Evolutionary conservation across 371 early-diverging fungal species (phyloP).

Genomic region (Coemansia linderi): DNA sequence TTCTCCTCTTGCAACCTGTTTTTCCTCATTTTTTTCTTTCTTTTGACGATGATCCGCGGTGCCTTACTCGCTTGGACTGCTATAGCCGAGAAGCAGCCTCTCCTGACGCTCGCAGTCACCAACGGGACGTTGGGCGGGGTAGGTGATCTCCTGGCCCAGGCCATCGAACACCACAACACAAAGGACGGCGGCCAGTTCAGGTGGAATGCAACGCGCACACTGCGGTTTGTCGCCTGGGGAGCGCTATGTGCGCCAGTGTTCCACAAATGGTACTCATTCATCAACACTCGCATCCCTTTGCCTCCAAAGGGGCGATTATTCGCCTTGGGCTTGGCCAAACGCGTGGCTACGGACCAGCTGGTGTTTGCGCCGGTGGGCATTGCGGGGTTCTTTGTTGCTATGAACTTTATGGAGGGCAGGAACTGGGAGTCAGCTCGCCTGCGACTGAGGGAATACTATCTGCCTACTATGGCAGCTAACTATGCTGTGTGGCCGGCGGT

Average conservation of each 20-base stretch:
- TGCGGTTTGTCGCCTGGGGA: slow-evolving; percentile 69
- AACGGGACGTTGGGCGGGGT: slow-evolving; percentile 71
- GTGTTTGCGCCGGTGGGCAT: slow-evolving; percentile 76
- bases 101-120: slow-evolving; percentile 69
- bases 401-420: slow-evolving; percentile 68
- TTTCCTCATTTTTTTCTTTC: background rate
- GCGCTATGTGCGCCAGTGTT: slow-evolving; percentile 73
- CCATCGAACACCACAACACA: slow-evolving; percentile 27
- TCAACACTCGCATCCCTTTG: slow-evolving; percentile 70
- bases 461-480: slow-evolving; percentile 70
- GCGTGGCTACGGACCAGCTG: slow-evolving; percentile 69
- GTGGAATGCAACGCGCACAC: slow-evolving; percentile 47
- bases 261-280: slow-evolving; percentile 72
- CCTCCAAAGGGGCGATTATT: slow-evolving; percentile 12
- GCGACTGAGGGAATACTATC: slow-evolving; percentile 62
- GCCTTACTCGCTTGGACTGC: slow-evolving; percentile 31
- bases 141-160: slow-evolving; percentile 72
- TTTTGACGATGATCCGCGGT: background rate
- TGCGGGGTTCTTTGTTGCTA: slow-evolving; percentile 65
- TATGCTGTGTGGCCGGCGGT: slow-evolving; percentile 81
- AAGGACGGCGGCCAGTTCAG: slow-evolving; percentile 26
- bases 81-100: slow-evolving; percentile 59
- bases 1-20: background rate
- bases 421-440: slow-evolving; percentile 61
- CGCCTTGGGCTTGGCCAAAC: slow-evolving; percentile 48